Evolutionary conservation across 176 grass and related monocot species (phyloP).

Genomic region (Bothriochloa decipiens): DNA sequence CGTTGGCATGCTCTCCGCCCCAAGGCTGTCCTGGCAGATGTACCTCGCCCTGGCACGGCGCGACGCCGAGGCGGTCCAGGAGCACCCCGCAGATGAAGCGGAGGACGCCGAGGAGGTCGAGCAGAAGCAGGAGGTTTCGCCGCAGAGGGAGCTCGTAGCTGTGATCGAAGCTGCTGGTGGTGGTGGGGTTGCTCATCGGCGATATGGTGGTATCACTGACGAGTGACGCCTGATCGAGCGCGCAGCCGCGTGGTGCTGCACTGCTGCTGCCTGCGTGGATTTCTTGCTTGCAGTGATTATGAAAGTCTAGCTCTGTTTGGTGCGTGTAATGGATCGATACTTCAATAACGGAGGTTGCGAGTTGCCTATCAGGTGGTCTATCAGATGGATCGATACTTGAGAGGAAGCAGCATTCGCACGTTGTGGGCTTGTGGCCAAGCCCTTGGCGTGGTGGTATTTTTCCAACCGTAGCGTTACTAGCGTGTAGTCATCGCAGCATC

Average conservation of each 20-base stretch:
- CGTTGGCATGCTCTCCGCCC: constrained; percentile 13
- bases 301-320: background rate
- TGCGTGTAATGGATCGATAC: background rate
- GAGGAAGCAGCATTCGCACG: background rate
- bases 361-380: background rate
- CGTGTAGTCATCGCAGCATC: background rate
- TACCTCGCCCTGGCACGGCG: constrained; percentile 12
- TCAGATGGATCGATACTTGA: background rate
- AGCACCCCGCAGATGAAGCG: constrained; percentile 36
- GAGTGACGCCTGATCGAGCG: background rate
- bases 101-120: constrained; percentile 33
- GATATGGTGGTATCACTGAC: background rate
- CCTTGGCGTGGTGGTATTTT: background rate
- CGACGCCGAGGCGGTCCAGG: constrained; percentile 54
- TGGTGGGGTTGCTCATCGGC: background rate
- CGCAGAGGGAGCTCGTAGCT: constrained; percentile 26
- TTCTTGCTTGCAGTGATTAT: background rate
- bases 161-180: too few species aligned
- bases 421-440: background rate
- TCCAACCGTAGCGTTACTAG: background rate
- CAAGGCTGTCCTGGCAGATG: constrained; percentile 13
- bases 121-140: constrained; percentile 22
- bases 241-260: too few species aligned
- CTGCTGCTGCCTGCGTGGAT: background rate
- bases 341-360: background rate